These are phyloP conservation scores for Myxozyma sirexii DNA, from an alignment of 805 yeast species.

Conservation along the genomic window DNA sequence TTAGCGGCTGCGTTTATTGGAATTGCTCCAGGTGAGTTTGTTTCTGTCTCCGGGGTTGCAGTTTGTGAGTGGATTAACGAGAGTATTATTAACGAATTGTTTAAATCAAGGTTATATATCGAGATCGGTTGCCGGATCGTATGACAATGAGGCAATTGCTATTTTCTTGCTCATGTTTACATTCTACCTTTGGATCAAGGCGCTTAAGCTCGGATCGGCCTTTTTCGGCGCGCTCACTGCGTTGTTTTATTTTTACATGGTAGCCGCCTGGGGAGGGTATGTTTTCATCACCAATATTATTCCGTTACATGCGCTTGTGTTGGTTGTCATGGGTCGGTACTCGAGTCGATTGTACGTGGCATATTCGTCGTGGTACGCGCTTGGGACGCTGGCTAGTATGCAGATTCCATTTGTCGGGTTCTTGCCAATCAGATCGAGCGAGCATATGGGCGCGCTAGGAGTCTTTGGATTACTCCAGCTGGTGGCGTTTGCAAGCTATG, in stretches of 20 bases:
- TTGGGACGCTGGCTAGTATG: conserved; percentile 98
- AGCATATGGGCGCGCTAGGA: conserved; percentile 98
- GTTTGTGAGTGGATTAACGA: too few species aligned
- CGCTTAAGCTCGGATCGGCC: conserved; percentile 87
- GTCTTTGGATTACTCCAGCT: conserved; percentile 94
- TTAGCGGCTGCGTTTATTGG: conserved; percentile 94
- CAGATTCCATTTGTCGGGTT: conserved; percentile 99
- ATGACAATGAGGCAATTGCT: conserved; percentile 98
- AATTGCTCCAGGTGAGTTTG: conserved; percentile 79
- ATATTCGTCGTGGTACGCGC: conserved; percentile 93
- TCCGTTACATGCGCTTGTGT: conserved; percentile 90
- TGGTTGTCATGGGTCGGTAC: conserved; percentile 93
- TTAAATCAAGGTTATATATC: conserved; percentile 63
- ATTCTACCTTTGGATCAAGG: conserved; percentile 93
- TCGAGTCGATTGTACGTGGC: conserved; percentile 80
- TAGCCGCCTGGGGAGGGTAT: conserved; percentile 99
- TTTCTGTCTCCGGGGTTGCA: neutral
- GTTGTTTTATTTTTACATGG: conserved; percentile 94
- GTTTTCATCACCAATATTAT: conserved; percentile 97
- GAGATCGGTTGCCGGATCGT: conserved; percentile 97
- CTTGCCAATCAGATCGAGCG: conserved; percentile 93
- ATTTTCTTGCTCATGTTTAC: conserved; percentile 94
- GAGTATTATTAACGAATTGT: too few species aligned
- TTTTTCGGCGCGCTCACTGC: conserved; percentile 84
- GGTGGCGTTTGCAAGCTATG: conserved; percentile 80